Percentiles rank a stretch among this genome's conserved stretches.
Conservation (phyloP, 768 basidiomycete species). For the Boletus edulis region DNA sequence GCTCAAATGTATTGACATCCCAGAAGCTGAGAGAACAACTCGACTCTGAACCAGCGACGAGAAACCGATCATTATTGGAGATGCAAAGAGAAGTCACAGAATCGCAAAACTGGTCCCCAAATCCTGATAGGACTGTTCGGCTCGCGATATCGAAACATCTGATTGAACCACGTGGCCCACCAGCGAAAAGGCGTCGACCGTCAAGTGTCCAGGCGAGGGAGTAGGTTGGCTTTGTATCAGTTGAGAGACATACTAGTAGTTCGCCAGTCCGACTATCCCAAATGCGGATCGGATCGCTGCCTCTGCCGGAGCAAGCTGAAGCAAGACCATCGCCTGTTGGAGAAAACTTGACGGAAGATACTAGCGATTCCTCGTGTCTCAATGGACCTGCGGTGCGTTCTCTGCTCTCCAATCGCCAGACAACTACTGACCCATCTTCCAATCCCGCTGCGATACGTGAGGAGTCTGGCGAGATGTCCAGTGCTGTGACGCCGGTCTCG, state of each 20-base stretch:
- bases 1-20: neutral
- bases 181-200: constrained; percentile 8
- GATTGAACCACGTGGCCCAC: constrained; percentile 3
- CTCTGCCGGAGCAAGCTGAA: constrained; percentile 2
- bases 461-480: constrained; percentile 4
- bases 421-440: neutral
- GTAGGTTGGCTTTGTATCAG: neutral
- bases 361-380: neutral
- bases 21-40: constrained; percentile 4
- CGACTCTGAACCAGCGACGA: constrained; percentile 5
- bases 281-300: neutral
- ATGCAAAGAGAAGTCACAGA: constrained; percentile 4
- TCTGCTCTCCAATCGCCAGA: constrained; percentile 1
- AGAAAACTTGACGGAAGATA: constrained; percentile 9
- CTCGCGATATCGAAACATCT: neutral
- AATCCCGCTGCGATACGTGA: neutral
- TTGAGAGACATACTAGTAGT: constrained; percentile 2
- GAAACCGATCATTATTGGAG: constrained; percentile 1
- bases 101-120: neutral
- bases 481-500: neutral
- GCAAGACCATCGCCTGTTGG: constrained; percentile 4
- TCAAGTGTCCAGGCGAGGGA: constrained; percentile 7
- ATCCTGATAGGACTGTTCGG: neutral
- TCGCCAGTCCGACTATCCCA: constrained; percentile 7
- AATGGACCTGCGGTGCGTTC: neutral